Base-by-base conservation (phyloP, 2,329 filamentous ascomycete species). In the Pestalotiopsis sp. region DNA sequence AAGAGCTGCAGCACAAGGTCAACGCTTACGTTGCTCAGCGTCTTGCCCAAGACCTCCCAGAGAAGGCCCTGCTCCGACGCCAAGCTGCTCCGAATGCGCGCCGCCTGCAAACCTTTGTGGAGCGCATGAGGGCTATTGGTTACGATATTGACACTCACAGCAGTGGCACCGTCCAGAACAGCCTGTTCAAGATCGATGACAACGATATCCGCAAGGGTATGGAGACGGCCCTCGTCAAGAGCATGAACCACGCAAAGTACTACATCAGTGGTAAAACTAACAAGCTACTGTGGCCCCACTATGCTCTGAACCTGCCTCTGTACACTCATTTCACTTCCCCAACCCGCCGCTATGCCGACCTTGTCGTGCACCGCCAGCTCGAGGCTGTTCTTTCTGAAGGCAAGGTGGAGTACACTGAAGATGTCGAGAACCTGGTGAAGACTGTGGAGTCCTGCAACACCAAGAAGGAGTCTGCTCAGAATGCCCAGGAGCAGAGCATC, bases 281-380 rank as follows among this genome's bases (percentile, higher is more conserved):
- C 57, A 91, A 93, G 80, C 91, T 93, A 71, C 86, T 95, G 72
- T 92, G 93, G 82, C 89, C 92, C 70, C 95, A 99, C 82, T 99
- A 97, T 80, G 92, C 94, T 14, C 86, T 98, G 66, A 99, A 99
- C 82, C 84, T 97, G 67, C 94, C 95, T 0, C 83, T 97, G 13
- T 99, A 98, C 85, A 98, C 96, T 74, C 96, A 99, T 80, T 98
- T 98, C 83, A 98, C 95, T 49, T 95, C 94, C 80, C 96, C 96
- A 1, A 97, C 94, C 23, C 92, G 96, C 67, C 94, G 96, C 70
- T 99, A 98, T 80, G 93, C 95, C 27, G 96, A 99, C 79, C 91
- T 99, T 70, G 86, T 98, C 74, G 96, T 98, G 41, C 96, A 99
- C 81, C 94, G 96, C 68, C 96, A 99, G 82, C 87, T 99, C 31